Base-by-base conservation (phyloP, 208 protist species). In the Acanthamoeba castellanii region DNA sequence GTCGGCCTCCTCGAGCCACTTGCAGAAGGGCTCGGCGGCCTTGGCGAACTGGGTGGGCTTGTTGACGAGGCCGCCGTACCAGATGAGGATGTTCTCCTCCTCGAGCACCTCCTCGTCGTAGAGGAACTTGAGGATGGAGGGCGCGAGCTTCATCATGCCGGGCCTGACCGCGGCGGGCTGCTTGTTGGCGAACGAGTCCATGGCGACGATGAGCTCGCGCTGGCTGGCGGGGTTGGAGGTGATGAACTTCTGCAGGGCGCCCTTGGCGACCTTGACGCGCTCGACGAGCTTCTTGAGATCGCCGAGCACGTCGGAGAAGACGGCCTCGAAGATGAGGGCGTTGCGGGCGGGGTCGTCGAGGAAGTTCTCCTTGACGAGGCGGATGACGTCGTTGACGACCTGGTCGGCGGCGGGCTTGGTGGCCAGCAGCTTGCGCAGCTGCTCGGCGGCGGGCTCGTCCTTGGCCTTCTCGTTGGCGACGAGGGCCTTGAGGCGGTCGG, bases 91-190 rank as follows among this genome's bases (percentile, higher is more conserved):
- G 32, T 91, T 91, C 52, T 91, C 85, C 85, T 91, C 85, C 3
- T 91, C 85, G 52, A 91, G 85, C 2, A 91, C n/a, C 85, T 91
- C 85, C 59, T 91, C 85, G 61, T 91, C 85, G 85, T 91, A 91
- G 59, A 91, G 61, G 61, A 70, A 91, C 61, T 91, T 91, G 9
- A 91, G 85, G 22, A 91, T n/a, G 3, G 85, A 91, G 22, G 85
- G 61, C 30, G 59, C 85, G 25, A 91, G 85, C 85, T 91, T 91
- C 59, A 74, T 64, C 20, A 70, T 42, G n/a, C 32, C 34, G 52
- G 30, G 8, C 85, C 70, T 91, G 85, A 50, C 55, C 4, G 59
- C 61, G 52, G 59, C 55, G 30, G 61, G 52, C 61, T 91, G 85
- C 85, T 91, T 91, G 85, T 5, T 32, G 32, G 52, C 85, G 61